Conservation (phyloP, 768 basidiomycete genomes). For the Cystofilobasidium macerans region DNA sequence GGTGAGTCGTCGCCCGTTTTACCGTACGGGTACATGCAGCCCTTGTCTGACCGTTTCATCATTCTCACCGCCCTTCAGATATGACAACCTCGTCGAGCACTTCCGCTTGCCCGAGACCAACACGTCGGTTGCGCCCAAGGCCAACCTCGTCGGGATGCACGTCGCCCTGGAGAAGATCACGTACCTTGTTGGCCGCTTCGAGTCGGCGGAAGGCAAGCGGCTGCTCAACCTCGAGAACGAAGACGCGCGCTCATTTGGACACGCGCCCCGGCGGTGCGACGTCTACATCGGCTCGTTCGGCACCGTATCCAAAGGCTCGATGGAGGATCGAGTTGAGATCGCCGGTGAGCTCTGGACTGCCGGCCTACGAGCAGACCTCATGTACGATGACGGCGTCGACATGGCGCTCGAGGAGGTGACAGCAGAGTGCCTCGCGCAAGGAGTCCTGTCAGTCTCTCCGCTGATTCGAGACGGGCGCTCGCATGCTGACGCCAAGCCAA, state of each 20-base stretch:
- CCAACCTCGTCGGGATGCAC: slow-evolving; percentile 25
- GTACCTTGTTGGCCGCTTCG: slow-evolving; percentile 23
- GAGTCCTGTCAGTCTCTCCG: slow-evolving; percentile 33
- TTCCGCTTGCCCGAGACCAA: slow-evolving; percentile 27
- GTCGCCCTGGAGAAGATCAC: slow-evolving; percentile 23
- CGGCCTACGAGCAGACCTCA: slow-evolving; percentile 32
- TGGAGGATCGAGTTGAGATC: slow-evolving; percentile 32
- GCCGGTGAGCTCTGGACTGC: slow-evolving; percentile 33
- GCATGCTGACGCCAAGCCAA: neutral
- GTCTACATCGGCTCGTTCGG: slow-evolving; percentile 34
- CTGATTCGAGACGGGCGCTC: slow-evolving; percentile 25
- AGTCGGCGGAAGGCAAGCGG: slow-evolving; percentile 20
- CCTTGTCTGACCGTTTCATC: neutral
- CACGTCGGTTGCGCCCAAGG: slow-evolving; percentile 11
- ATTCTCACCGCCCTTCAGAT: slow-evolving; percentile 23
- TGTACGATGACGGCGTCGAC: slow-evolving; percentile 25
- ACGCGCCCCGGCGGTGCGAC: slow-evolving; percentile 33
- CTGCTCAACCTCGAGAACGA: slow-evolving; percentile 27
- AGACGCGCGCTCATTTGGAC: slow-evolving; percentile 29
- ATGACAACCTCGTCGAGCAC: slow-evolving; percentile 33
- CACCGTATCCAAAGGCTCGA: slow-evolving; percentile 21
- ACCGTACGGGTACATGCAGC: neutral
- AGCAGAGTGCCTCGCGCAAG: slow-evolving; percentile 31
- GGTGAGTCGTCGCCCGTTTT: slow-evolving; percentile 26
- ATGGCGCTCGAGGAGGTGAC: slow-evolving; percentile 27